Percentiles rank a stretch among this genome's conserved stretches.
Conservation (phyloP, 352 stramenopile genomes). For the Elongisporangium anandrum region DNA sequence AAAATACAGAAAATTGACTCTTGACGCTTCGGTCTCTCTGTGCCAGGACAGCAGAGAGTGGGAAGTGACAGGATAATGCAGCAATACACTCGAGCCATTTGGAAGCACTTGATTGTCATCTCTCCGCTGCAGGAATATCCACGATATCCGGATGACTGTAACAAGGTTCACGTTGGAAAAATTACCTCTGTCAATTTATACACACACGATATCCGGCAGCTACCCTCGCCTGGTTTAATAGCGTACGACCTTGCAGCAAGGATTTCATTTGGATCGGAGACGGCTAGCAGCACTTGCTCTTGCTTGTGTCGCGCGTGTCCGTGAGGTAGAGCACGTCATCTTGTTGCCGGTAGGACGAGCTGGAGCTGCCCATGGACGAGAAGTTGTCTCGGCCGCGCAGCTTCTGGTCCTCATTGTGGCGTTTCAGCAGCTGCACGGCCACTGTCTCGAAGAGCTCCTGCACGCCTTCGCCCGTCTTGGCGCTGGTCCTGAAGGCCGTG, state of each 20-base stretch:
- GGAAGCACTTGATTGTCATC: no score
- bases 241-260: not conserved
- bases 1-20: constrained; percentile 1
- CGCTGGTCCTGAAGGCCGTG: constrained; percentile 77
- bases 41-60: not conserved
- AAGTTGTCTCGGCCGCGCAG: constrained; percentile 42
- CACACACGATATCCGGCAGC: not conserved
- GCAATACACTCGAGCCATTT: not conserved
- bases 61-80: not conserved
- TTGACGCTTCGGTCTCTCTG: not conserved
- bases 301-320: constrained; percentile 24
- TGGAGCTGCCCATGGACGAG: constrained; percentile 14
- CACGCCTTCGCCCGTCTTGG: constrained; percentile 78
- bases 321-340: constrained; percentile 27
- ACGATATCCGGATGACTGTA: not conserved
- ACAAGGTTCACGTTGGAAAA: not conserved
- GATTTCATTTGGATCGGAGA: not conserved
- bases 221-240: not conserved
- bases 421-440: constrained; percentile 66
- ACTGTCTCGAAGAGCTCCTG: constrained; percentile 72
- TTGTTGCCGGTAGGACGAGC: constrained; percentile 26
- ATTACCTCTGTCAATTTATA: not conserved
- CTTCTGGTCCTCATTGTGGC: constrained; percentile 62
- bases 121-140: no score
- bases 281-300: constrained; percentile 30